A percentile compares a stretch with the other conserved stretches of the same genome.
phyloP scores from a whole-genome alignment of 2,329 filamentous ascomycete genomes.

The Spiromastix sp. region DNA sequence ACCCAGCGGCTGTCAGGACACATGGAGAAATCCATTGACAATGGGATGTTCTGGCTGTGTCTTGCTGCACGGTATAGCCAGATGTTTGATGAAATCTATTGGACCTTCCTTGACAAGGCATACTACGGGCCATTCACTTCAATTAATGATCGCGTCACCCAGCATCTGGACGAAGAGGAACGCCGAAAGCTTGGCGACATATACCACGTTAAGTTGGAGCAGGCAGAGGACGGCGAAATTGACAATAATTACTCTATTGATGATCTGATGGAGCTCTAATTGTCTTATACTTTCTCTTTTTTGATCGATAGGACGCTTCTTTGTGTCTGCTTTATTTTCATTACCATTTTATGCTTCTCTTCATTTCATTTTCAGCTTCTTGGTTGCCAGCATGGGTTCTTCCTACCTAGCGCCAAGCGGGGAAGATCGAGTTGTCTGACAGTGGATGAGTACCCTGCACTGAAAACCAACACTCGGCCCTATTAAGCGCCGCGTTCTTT shows the following conservation, averaged over 20 bases:
- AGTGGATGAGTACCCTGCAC: too few species aligned
- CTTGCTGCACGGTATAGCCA: conserved; percentile 17
- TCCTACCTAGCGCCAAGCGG: too few species aligned
- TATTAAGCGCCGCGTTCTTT: too few species aligned
- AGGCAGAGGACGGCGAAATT: conserved; percentile 8
- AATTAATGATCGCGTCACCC: conserved; percentile 12
- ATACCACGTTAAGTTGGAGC: conserved; percentile 7
- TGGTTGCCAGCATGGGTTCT: too few species aligned
- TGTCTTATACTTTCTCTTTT: too few species aligned
- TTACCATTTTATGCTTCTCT: too few species aligned
- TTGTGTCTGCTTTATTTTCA: too few species aligned
- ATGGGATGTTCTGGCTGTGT: conserved; percentile 18
- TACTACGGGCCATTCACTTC: conserved; percentile 11
- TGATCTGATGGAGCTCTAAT: conserved; percentile 9
- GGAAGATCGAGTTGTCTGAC: too few species aligned
- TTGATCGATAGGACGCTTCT: too few species aligned
- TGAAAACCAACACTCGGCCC: too few species aligned
- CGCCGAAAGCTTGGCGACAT: conserved; percentile 3
- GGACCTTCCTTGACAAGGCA: neutral
- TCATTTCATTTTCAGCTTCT: too few species aligned
- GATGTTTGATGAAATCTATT: conserved; percentile 22
- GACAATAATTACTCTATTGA: conserved; percentile 9
- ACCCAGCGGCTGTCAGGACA: conserved; percentile 13
- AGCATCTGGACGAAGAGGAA: conserved; percentile 11
- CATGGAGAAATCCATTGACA: conserved; percentile 18